Conservation (phyloP, 2,329 filamentous ascomycete species). For the Ceratocystis lukuohia region DNA sequence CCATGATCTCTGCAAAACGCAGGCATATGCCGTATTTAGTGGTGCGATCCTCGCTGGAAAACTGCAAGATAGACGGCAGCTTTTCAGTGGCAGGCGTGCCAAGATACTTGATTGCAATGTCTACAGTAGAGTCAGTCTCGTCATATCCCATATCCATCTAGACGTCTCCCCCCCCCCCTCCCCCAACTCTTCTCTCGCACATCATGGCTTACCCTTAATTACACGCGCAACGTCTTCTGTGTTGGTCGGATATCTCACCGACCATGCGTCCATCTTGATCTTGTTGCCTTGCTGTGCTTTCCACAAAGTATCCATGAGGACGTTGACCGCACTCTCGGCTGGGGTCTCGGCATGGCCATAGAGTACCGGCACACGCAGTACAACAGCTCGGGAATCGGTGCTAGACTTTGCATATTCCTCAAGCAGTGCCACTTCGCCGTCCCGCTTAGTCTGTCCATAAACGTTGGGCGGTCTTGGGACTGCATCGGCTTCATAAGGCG, state of each 20-base stretch:
- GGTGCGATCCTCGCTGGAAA: constrained; percentile 71
- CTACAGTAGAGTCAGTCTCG: constrained; percentile 28
- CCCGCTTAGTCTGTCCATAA: constrained; percentile 51
- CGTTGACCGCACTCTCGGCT: constrained; percentile 70
- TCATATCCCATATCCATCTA: background rate
- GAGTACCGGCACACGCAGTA: constrained; percentile 69
- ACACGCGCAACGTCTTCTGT: constrained; percentile 77
- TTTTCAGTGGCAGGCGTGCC: constrained; percentile 33
- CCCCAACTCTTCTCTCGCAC: background rate
- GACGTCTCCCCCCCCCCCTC: background rate
- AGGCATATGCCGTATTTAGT: constrained; percentile 86
- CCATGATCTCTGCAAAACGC: constrained; percentile 65
- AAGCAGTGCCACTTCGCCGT: constrained; percentile 52
- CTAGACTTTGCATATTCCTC: constrained; percentile 39
- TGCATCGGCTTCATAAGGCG: constrained; percentile 60
- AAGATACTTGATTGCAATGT: constrained; percentile 59
- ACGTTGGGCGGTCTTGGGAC: constrained; percentile 60
- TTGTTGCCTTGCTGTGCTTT: constrained; percentile 51
- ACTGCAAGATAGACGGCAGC: constrained; percentile 63
- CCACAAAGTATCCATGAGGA: constrained; percentile 62
- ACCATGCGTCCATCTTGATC: constrained; percentile 77
- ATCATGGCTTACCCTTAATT: constrained; percentile 42
- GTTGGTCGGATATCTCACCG: constrained; percentile 72
- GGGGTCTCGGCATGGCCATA: constrained; percentile 63
- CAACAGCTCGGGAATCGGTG: constrained; percentile 46